Evolutionary conservation across 345 rosid genomes (phyloP).

Genomic region (Brassica carinata): DNA sequence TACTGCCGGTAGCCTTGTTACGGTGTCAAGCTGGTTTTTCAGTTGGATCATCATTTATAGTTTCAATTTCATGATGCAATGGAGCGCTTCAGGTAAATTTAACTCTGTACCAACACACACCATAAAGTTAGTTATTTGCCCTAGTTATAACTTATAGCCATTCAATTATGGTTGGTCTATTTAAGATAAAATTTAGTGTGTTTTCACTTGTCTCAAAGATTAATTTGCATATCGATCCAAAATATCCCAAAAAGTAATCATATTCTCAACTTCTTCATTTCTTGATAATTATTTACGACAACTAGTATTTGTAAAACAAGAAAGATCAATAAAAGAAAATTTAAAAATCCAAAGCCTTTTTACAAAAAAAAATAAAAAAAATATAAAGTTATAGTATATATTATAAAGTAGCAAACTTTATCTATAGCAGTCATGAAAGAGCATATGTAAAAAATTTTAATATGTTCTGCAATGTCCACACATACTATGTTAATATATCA

Average conservation of each 20-base stretch:
- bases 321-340: neutral
- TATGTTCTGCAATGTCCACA: neutral
- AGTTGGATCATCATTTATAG: constrained; percentile 51
- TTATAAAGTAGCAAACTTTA: neutral
- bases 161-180: neutral
- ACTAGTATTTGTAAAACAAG: neutral
- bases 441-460: neutral
- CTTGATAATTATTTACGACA: neutral
- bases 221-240: neutral
- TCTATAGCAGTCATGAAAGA: neutral
- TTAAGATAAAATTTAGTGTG: neutral
- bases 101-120: neutral
- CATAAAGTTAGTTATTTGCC: neutral
- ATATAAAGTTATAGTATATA: neutral
- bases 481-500: neutral
- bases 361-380: neutral
- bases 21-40: constrained; percentile 48
- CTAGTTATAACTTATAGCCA: neutral
- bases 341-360: neutral
- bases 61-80: constrained; percentile 55
- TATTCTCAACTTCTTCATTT: neutral
- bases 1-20: constrained; percentile 55
- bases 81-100: constrained; percentile 43
- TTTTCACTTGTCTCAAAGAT: neutral
- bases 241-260: neutral